Evolutionary conservation across 1,284 basidiomycete species (phyloP).

Genomic region (Volvariella surrecta): DNA sequence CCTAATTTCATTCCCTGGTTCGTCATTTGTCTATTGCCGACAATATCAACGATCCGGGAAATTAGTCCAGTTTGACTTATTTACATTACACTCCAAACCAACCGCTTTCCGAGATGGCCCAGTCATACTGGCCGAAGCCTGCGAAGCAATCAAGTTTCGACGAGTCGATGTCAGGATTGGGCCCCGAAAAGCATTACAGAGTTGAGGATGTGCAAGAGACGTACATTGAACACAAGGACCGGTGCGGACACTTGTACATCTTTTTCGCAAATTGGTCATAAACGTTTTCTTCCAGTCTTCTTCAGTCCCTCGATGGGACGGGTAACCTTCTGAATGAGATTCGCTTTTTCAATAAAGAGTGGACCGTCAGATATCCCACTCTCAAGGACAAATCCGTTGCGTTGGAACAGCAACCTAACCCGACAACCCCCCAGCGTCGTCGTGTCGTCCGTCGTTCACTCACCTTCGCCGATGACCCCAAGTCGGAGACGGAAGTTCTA

Average conservation of each 20-base stretch:
- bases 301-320: conserved; percentile 68
- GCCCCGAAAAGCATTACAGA: conserved; percentile 37
- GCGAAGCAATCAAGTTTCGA: conserved; percentile 20
- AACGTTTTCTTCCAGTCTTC: conserved; percentile 40
- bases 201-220: conserved; percentile 66
- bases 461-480: conserved; percentile 77
- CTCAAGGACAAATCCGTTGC: conserved; percentile 34
- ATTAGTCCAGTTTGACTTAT: neutral
- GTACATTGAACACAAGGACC: conserved; percentile 63
- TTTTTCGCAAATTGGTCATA: conserved; percentile 3
- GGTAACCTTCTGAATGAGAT: conserved; percentile 66
- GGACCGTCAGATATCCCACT: conserved; percentile 84
- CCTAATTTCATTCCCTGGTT: neutral
- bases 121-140: conserved; percentile 31
- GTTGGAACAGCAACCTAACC: conserved; percentile 8
- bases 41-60: neutral
- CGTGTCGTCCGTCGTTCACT: conserved; percentile 54
- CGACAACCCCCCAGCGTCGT: conserved; percentile 22
- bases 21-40: neutral
- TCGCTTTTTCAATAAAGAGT: conserved; percentile 78
- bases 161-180: conserved; percentile 19
- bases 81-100: neutral
- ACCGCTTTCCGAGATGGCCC: conserved; percentile 27
- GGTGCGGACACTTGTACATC: conserved; percentile 31
- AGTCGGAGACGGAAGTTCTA: conserved; percentile 58